phyloP scores from a whole-genome alignment of 208 protist genomes.

The Trypanosoma platydactyli region DNA sequence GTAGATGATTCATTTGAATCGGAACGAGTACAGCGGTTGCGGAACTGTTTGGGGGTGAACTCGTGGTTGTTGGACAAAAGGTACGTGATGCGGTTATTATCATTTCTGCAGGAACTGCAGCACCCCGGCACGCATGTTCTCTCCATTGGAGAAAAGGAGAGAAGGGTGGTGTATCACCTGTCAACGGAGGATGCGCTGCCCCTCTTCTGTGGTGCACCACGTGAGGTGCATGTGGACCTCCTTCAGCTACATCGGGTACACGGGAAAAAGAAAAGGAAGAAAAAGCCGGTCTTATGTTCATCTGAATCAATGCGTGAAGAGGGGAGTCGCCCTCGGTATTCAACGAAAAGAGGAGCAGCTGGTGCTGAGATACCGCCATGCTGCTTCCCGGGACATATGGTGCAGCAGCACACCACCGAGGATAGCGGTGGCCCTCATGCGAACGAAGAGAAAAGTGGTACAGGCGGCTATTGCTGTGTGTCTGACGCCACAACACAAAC shows the following conservation, averaged over 20 bases:
- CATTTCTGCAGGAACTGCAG: neutral
- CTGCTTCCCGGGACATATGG: neutral
- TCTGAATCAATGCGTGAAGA: neutral
- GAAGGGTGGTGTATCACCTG: neutral
- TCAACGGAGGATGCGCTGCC: neutral
- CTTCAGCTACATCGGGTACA: neutral
- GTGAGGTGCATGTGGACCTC: conserved; percentile 3
- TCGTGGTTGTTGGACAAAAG: neutral
- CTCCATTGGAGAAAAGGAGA: neutral
- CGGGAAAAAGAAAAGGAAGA: conserved; percentile 9
- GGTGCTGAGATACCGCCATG: neutral
- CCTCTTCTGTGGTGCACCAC: neutral
- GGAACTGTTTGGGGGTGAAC: conserved; percentile 13
- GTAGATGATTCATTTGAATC: neutral
- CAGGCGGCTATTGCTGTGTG: conserved; percentile 2
- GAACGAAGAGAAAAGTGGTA: neutral
- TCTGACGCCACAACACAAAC: conserved; percentile 5
- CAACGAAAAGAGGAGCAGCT: neutral
- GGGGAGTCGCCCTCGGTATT: neutral
- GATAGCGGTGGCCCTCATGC: neutral
- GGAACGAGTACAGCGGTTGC: neutral
- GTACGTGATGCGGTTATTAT: conserved; percentile 3
- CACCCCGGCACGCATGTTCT: neutral
- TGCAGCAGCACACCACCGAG: neutral
- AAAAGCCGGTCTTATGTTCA: neutral